These are phyloP conservation scores for Pseudogymnoascus destructans DNA, from an alignment of 2,329 filamentous ascomycete genomes.

Conservation along the genomic window DNA sequence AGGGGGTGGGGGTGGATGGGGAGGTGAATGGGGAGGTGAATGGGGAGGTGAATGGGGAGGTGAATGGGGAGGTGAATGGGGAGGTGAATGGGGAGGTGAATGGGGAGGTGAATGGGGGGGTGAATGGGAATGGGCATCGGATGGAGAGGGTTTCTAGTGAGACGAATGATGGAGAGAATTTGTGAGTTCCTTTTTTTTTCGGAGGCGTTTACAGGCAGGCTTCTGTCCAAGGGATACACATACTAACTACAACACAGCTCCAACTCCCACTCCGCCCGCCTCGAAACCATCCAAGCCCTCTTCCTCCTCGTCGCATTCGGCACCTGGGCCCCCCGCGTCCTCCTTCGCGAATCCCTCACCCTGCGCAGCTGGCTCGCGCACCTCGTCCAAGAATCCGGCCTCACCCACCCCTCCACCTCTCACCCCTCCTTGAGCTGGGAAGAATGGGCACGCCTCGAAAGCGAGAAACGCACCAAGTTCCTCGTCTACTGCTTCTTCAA, in stretches of 20 bases:
- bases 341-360: slow-evolving; percentile 45
- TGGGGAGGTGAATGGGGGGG: background rate
- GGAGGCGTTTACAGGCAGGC: too few species aligned
- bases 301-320: slow-evolving; percentile 47
- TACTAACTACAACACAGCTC: background rate
- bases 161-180: background rate
- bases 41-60: background rate
- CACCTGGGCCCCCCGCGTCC: slow-evolving; percentile 47
- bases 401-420: slow-evolving; percentile 34
- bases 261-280: background rate
- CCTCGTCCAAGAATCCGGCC: slow-evolving; percentile 44
- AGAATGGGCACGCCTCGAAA: slow-evolving; percentile 45
- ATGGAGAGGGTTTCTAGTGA: background rate
- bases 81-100: background rate
- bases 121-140: background rate
- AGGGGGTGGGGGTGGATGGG: background rate
- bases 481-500: slow-evolving; percentile 51
- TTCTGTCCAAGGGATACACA: background rate
- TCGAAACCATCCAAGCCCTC: slow-evolving; percentile 54
- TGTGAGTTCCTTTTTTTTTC: background rate
- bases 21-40: background rate
- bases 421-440: slow-evolving; percentile 42
- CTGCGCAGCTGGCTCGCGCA: slow-evolving; percentile 45
- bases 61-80: background rate
- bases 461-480: slow-evolving; percentile 44